Base-by-base conservation (phyloP, 192 early-diverging fungal genomes). In the Rhizophagus sp. region DNA sequence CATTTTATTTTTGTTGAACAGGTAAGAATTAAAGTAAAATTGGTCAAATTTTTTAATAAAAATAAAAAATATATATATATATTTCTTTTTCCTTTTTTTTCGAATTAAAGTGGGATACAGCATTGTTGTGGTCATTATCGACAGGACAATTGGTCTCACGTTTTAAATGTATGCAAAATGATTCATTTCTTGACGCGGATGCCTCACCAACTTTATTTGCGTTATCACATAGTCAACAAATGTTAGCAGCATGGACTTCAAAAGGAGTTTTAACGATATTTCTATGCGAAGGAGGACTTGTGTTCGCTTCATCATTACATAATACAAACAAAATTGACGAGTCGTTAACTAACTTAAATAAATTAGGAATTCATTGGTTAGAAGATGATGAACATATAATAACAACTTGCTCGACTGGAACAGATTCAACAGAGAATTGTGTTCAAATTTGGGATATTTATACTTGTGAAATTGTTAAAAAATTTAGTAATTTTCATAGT, bases 1-100 rank as follows among this genome's bases (percentile, higher is more conserved):
- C 36, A 73, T 73, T 73, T 73, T 73, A n/a, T 73, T 15, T 73
- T 47, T 22, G 39, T 73, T 9, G 71, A 73, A 73, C 71, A 73
- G 47, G 71, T 73, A 41, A 11, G 71, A 24, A 6, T 22, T 1
- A 30, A 30, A 30, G 27, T 30, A 30, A 30, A 30, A 33, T 24
- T 7, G 4, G 3, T 65, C 27, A 6, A 65, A 27, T 25, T 65
- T 27, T 65, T 65, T 4, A 62, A 2, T 24, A 8, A n/a, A 30
- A 1, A 30, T 62, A n/a, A 62, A 17, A n/a, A n/a, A 70, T 70
- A 30, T 30, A 30, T 30, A 30, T 30, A 1, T 70, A 30, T 39
- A 41, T 6, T 70, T 22, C 36, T 70, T 49, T n/a, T n/a, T 12
- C 47, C 12, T 25, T n/a, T 47, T 49, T 72, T 19, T 17, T 49